Base-by-base conservation (phyloP, 2,329 filamentous ascomycete genomes). In the Passalora sequoiae region DNA sequence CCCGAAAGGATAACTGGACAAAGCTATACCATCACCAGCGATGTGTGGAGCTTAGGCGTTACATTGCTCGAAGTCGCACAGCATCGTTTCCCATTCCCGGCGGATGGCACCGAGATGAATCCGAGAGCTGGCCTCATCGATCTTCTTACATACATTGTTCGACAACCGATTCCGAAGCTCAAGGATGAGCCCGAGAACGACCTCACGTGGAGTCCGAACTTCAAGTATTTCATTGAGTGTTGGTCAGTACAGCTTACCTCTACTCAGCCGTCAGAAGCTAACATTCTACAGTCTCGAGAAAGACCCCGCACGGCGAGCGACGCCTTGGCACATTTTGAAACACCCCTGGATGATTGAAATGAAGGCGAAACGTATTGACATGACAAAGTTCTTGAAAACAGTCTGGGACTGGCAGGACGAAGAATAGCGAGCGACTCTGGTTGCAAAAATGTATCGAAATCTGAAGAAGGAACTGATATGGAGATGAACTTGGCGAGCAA, bases 141-240 rank as follows among this genome's bases (percentile, higher is more conserved):
- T 65, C 76, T 98, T 8, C 73, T 98, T 49, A 98, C 92, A 9
- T 98, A 97, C 64, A 98, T 98, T 63, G 92, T 98, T 32, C 83
- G 88, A 55, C 92, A 98, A 65, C 84, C 87, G 3, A 94, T 97
- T 47, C 92, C 92, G 2, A 94, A 89, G 65, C 73, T 98, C 51
- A 97, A 96, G 68, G 92, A 98, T 56, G 92, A 98, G 67, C 59
- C 60, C 3, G 62, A 63, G 25, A 86, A 85, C 55, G 83, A 83
- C 46, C 94, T 98, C 55, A 84, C 83, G 62, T 98, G 92, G 92
- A 94, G 86, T 57, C 86, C 94, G 57, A 94, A 86, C 62, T 97
- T 98, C 70, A 98, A 98, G 67, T 96, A 96, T 66, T 98, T 98
- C 60, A 96, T 98, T 59, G 89, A 96, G 70, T 96, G 89, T 79